Base-by-base conservation (phyloP, 2,329 filamentous ascomycete genomes). In the Fusarium continuum region DNA sequence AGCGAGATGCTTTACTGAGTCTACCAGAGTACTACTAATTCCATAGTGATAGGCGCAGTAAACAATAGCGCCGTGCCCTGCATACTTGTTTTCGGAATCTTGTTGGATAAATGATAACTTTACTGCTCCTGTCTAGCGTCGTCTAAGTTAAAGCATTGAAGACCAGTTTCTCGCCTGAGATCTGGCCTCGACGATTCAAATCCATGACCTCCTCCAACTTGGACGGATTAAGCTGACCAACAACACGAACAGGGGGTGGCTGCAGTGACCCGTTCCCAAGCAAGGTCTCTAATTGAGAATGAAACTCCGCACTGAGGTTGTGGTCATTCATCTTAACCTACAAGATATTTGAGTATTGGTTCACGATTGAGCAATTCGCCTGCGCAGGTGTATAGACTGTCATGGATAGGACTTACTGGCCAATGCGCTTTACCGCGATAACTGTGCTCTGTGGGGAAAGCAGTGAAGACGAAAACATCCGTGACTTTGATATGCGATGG, bases 391-490 rank as follows among this genome's bases (percentile, higher is more conserved):
- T 23, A 19, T 14, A 4, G 14, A 25, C 1, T 14, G 2, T 8
- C 11, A 2, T 3, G 9, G 10, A 3, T 16, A 2, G 4, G 6
- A 72, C 74, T 63, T 64, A 80, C 78, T 1, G 77, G 76, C 77
- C 76, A 81, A 75, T 4, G 70, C 26, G 9, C 72, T 69, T 25
- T 48, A 1, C 61, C 57, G 3, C 65, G 64, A 57, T 80, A 80
- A 1, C 50, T 52, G 46, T 80, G 77, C 3, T 79, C 73, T 8
- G 78, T 78, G 4, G 78, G 56, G 32, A 81, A 81, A 0, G 74
- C 76, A 0, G 77, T 79, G 69, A 75, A 80, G 1, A 81, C 78
- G 10, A 81, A 64, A 0, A 81, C 78, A 65, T 79, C 78, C 0
- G 75, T 77, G 2, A 82, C 73, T 14, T 70, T 72, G 1, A 75